phyloP scores from a whole-genome alignment of 306 rosid species.

The Canavalia ensiformis region DNA sequence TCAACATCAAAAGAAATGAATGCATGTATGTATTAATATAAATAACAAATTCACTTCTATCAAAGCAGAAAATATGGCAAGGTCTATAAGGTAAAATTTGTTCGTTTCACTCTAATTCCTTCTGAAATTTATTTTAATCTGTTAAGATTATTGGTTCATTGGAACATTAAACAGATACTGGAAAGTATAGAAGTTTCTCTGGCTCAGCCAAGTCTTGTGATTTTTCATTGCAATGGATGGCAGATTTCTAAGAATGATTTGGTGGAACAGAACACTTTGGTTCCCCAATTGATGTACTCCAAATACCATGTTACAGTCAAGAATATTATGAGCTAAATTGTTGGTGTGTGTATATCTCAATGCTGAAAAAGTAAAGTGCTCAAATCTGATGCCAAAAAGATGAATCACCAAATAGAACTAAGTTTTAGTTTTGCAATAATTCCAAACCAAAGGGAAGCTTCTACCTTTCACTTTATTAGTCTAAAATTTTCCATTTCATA shows the following conservation, averaged over 20 bases:
- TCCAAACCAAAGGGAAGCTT: not conserved
- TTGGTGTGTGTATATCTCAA: not conserved
- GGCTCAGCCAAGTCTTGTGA: not conserved
- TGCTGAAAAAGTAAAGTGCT: not conserved
- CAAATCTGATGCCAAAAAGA: constrained; percentile 4
- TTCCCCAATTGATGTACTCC: not conserved
- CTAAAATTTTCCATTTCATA: not conserved
- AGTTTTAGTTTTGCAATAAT: not conserved
- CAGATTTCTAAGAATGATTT: not conserved
- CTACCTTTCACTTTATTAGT: not conserved
- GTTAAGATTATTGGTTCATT: not conserved
- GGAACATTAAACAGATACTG: not conserved
- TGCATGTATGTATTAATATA: not conserved
- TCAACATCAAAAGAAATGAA: not conserved
- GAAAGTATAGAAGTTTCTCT: not conserved
- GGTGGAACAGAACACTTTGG: not conserved
- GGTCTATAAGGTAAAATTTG: not conserved
- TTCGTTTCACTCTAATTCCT: not conserved
- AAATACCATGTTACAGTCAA: not conserved
- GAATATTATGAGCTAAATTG: not conserved
- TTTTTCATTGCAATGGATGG: not conserved
- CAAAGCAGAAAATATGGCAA: not conserved
- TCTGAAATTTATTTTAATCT: not conserved
- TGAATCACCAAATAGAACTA: not conserved
- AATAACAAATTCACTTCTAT: not conserved